Conservation (phyloP, 345 rosid genomes). For the Streptanthus diversifolius region DNA sequence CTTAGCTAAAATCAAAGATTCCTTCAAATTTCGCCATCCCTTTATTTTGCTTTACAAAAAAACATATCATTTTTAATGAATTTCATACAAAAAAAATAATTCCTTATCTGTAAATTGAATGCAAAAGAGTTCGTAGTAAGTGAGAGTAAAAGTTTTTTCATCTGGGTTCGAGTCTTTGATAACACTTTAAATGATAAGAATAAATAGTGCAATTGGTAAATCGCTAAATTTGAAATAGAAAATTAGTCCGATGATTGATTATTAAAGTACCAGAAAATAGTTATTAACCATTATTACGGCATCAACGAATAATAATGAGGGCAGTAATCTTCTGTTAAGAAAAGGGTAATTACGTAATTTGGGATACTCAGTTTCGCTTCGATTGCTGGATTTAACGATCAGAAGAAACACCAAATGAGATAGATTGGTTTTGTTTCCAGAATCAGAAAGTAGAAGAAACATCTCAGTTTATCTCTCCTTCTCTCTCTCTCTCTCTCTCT, state of each 20-base stretch:
- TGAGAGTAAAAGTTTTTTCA: too few species aligned
- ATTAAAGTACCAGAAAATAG: not conserved
- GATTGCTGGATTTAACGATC: slow-evolving; percentile 1
- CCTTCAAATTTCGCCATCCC: not conserved
- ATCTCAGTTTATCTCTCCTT: too few species aligned
- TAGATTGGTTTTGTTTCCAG: not conserved
- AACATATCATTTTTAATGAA: too few species aligned
- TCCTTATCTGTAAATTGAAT: too few species aligned
- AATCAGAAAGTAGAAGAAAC: not conserved
- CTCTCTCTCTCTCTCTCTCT: not conserved
- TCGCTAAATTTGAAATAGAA: too few species aligned
- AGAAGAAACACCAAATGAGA: slow-evolving; percentile 21
- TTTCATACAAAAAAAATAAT: too few species aligned
- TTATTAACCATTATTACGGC: not conserved
- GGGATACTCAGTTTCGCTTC: not conserved
- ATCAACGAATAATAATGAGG: not conserved
- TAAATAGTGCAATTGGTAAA: too few species aligned
- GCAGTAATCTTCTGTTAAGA: not conserved
- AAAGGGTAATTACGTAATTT: slow-evolving; percentile 26
- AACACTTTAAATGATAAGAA: too few species aligned
- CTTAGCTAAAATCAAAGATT: not conserved
- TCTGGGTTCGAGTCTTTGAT: too few species aligned
- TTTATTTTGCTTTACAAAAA: not conserved
- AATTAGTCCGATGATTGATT: too few species aligned
- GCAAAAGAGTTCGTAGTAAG: too few species aligned